Evolutionary conservation across 495 filamentous ascomycete genomes (phyloP).

Genomic region (Elasticomyces elasticus): DNA sequence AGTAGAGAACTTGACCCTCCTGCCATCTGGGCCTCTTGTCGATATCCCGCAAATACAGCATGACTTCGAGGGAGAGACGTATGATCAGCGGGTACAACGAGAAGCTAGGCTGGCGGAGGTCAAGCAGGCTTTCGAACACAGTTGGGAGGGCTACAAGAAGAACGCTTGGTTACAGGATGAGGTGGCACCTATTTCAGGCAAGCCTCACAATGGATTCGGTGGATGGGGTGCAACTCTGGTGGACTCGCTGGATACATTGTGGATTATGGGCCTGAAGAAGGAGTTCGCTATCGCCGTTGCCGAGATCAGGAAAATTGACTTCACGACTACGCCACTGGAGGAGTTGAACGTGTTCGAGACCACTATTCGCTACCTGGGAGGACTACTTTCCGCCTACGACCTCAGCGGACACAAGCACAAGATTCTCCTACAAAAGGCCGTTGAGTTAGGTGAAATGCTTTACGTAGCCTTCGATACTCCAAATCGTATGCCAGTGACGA

Average conservation of each 20-base stretch:
- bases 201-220: slow-evolving; percentile 32
- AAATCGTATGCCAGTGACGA: slow-evolving; percentile 37
- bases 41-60: too few relatives aligned
- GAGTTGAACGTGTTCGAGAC: too few relatives aligned
- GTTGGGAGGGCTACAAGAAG: slow-evolving; percentile 66
- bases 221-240: slow-evolving; percentile 34
- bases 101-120: slow-evolving; percentile 32
- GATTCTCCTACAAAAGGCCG: slow-evolving; percentile 34
- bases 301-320: slow-evolving; percentile 23
- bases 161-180: slow-evolving; percentile 77
- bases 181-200: slow-evolving; percentile 53
- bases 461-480: slow-evolving; percentile 37
- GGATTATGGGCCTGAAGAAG: slow-evolving; percentile 34
- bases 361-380: too few relatives aligned
- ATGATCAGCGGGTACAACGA: not conserved
- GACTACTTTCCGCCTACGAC: too few relatives aligned
- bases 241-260: slow-evolving; percentile 30
- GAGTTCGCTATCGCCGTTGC: slow-evolving; percentile 30
- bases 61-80: too few relatives aligned
- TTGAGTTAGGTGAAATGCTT: slow-evolving; percentile 38
- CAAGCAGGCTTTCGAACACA: slow-evolving; percentile 54
- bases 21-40: slow-evolving; percentile 10
- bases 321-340: too few relatives aligned
- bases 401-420: slow-evolving; percentile 34
- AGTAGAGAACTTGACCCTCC: slow-evolving; percentile 11